These are phyloP conservation scores for Pontederia paniculata DNA, from an alignment of 176 grass and related monocot genomes.

Conservation along the genomic window DNA sequence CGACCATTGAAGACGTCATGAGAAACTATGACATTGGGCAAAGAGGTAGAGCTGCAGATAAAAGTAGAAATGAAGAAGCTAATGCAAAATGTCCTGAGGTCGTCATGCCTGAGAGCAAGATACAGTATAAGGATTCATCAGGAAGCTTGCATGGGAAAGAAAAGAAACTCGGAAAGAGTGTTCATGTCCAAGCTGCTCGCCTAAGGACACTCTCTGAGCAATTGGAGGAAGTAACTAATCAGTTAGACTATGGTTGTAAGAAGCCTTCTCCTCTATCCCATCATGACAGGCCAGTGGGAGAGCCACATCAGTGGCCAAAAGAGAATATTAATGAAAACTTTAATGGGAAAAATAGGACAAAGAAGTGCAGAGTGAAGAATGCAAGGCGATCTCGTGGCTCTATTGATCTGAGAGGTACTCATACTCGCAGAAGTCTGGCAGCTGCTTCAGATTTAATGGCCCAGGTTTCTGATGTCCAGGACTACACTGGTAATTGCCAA, in stretches of 20 bases:
- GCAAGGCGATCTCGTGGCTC: slow-evolving; percentile 21
- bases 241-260: not conserved
- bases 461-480: not conserved
- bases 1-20: not conserved
- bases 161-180: not conserved
- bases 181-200: not conserved
- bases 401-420: not conserved
- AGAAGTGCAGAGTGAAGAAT: slow-evolving; percentile 26
- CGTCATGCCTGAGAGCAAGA: not conserved
- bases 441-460: not conserved
- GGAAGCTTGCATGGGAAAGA: not conserved
- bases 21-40: not conserved
- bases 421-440: not conserved
- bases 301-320: not conserved
- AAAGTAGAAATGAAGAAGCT: not conserved
- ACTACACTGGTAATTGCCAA: slow-evolving; percentile 6
- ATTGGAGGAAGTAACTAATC: slow-evolving; percentile 1
- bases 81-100: not conserved
- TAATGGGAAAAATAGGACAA: not conserved
- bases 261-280: not conserved
- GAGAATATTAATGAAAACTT: not conserved
- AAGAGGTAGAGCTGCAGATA: not conserved
- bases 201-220: slow-evolving; percentile 4
- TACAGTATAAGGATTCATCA: not conserved
- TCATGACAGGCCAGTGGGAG: not conserved